phyloP scores from a whole-genome alignment of 1,284 basidiomycete genomes.

The Leccinum griseonigrum region DNA sequence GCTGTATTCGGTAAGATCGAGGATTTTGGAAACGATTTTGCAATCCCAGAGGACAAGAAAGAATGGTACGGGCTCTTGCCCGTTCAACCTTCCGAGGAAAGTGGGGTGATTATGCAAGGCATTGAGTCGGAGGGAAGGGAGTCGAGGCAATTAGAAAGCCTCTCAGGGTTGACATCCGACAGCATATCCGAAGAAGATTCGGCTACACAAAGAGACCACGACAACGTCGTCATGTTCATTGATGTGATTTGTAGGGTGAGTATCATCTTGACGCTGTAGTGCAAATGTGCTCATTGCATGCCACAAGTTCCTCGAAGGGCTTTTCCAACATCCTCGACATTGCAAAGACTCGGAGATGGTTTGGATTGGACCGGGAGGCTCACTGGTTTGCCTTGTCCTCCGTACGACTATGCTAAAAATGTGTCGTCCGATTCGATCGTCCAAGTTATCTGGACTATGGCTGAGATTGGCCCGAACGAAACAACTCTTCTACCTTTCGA shows the following conservation, averaged over 20 bases:
- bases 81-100: slow-evolving; percentile 31
- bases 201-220: slow-evolving; percentile 49
- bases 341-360: slow-evolving; percentile 86
- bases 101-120: slow-evolving; percentile 56
- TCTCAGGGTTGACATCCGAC: slow-evolving; percentile 31
- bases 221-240: slow-evolving; percentile 70
- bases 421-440: slow-evolving; percentile 83
- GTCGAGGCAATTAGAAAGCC: slow-evolving; percentile 20
- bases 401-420: slow-evolving; percentile 86
- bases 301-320: slow-evolving; percentile 82
- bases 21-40: slow-evolving; percentile 62
- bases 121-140: slow-evolving; percentile 30
- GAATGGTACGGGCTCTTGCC: slow-evolving; percentile 64
- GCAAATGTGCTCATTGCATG: slow-evolving; percentile 9
- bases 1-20: slow-evolving; percentile 72
- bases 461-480: slow-evolving; percentile 80
- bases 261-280: neutral
- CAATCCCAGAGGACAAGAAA: slow-evolving; percentile 54
- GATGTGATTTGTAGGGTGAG: slow-evolving; percentile 73
- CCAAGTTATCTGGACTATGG: slow-evolving; percentile 85
- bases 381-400: slow-evolving; percentile 83
- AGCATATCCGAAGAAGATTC: slow-evolving; percentile 38
- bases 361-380: slow-evolving; percentile 75
- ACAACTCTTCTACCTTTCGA: slow-evolving; percentile 71
- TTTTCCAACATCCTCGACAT: slow-evolving; percentile 89